Percentiles rank a stretch among this genome's conserved stretches.
phyloP scores from a whole-genome alignment of 2,329 filamentous ascomycete species.

The Neonectria coccinea region DNA sequence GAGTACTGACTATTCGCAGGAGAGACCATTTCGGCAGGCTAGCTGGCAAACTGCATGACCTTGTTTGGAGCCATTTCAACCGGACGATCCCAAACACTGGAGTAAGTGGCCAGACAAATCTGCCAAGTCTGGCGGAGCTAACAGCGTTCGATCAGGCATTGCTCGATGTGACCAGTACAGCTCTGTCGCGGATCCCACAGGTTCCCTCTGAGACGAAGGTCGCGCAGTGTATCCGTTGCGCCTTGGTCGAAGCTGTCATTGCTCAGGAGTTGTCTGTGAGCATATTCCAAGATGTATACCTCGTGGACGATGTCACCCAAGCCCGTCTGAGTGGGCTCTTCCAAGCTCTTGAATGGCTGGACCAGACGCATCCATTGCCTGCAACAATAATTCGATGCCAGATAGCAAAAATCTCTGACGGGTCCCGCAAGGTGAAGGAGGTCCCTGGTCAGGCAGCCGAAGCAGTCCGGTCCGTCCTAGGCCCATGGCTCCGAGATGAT shows the following conservation, averaged over 20 bases:
- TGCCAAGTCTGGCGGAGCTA: background rate
- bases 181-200: slow-evolving; percentile 4
- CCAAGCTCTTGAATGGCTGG: slow-evolving; percentile 4
- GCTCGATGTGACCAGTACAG: background rate
- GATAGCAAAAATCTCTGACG: slow-evolving; percentile 2
- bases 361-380: background rate
- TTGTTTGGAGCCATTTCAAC: slow-evolving; percentile 3
- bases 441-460: background rate
- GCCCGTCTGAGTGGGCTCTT: background rate
- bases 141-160: background rate
- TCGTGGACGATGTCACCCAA: background rate
- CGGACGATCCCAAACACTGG: slow-evolving; percentile 1
- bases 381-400: slow-evolving; percentile 8
- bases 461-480: background rate
- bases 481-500: slow-evolving; percentile 7
- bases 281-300: slow-evolving; percentile 9
- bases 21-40: background rate
- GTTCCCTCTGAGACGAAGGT: slow-evolving; percentile 1
- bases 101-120: background rate
- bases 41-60: background rate
- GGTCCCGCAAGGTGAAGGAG: background rate
- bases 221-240: slow-evolving; percentile 6
- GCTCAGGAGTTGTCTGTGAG: background rate
- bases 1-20: background rate
- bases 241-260: slow-evolving; percentile 15